Base-by-base conservation (phyloP, 495 filamentous ascomycete species). In the Oleoguttula mirabilis region DNA sequence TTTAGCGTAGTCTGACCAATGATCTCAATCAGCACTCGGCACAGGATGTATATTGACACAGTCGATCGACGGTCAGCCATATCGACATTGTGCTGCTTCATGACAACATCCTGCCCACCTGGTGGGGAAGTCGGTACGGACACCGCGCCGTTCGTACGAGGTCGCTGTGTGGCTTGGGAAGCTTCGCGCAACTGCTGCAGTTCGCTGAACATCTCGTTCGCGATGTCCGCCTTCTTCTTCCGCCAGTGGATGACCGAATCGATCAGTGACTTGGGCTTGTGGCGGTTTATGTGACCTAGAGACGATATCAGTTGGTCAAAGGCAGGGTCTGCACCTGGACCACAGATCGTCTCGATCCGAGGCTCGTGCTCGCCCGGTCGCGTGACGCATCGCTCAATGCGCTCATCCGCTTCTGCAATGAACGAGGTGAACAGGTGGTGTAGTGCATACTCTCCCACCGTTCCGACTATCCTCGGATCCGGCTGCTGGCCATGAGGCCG, bases 211-310 rank as follows among this genome's bases (percentile, higher is more conserved):
- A 43, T 40, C 16, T 24, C 4, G 30, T 52, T 48, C 21, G 86
- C 84, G 10, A 83, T 77, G 62, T 95, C 90, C 51, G 87, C 88
- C 63, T 94, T 94, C 30, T 73, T 78, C 60, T 94, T 94, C 30
- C 92, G 75, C 90, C 90, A 98, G 16, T 86, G 75, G 85, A 98
- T 96, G 48, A 96, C 81, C 8, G 84, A 84, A 61, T 96, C 88
- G 51, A 98, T 94, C 40, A 98, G 61, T n/a, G 84, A 82, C 53
- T 88, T 94, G 3, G 90, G 92, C 52, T 95, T 94, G 53, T 82
- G 79, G 23, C 85, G 80, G 39, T 86, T 84, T 55, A 99, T 93
- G 60, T 88, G 85, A 19, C 90, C 90, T 34, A 96, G 67, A 14
- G 92, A 88, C 3, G 80, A 79, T 34, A 99, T 88, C 51, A 94